These are phyloP conservation scores for Thielaviopsis populi DNA, from an alignment of 2,329 filamentous ascomycete species.

Conservation along the genomic window DNA sequence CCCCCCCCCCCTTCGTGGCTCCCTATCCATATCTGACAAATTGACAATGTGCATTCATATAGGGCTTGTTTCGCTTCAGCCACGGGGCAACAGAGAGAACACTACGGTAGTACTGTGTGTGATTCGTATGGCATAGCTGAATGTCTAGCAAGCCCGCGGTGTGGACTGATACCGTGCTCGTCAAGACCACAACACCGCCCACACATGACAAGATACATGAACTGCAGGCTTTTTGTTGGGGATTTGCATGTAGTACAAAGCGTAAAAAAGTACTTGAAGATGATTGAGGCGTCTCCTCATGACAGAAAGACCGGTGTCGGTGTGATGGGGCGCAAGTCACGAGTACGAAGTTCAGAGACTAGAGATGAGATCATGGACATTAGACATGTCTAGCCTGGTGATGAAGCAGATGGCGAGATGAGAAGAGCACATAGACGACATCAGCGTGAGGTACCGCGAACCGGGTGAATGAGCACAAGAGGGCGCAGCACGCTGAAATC, in stretches of 20 bases:
- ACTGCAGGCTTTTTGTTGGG: background rate
- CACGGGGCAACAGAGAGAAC: background rate
- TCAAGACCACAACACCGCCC: too few relatives aligned
- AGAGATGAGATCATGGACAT: background rate
- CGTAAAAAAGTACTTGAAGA: background rate
- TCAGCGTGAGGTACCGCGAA: background rate
- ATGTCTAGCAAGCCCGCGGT: background rate
- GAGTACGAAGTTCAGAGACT: background rate
- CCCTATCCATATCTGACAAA: background rate
- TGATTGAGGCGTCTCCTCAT: background rate
- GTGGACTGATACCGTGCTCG: too few relatives aligned
- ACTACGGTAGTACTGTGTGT: background rate
- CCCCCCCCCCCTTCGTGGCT: too few relatives aligned
- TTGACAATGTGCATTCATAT: background rate
- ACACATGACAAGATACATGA: too few relatives aligned
- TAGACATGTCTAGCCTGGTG: background rate
- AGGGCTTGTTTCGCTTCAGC: background rate
- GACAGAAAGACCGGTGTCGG: background rate
- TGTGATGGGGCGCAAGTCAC: background rate
- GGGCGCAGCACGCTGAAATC: too few relatives aligned
- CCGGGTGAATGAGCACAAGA: background rate
- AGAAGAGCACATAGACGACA: background rate
- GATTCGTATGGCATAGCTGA: slow-evolving; percentile 1
- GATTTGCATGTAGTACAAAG: background rate
- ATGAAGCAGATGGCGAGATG: background rate